phyloP scores from a whole-genome alignment of 169 alveolate genomes.

The Babesia caballi region DNA sequence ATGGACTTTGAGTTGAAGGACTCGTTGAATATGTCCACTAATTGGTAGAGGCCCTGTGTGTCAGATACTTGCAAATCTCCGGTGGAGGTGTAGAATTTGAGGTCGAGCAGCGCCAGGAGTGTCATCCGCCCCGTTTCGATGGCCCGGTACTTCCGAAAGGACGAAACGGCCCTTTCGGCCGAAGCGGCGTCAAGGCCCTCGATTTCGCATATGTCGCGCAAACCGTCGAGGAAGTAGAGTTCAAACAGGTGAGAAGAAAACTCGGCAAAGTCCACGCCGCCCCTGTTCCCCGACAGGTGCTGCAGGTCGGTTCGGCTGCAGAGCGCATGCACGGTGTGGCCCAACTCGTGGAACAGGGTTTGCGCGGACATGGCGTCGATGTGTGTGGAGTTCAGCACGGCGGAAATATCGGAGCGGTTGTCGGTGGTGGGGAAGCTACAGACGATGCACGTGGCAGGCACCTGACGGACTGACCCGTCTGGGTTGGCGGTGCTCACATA shows the following conservation, averaged over 20 bases:
- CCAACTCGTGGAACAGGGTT: conserved; percentile 75
- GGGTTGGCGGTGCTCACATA: background rate
- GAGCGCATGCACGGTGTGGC: conserved; percentile 76
- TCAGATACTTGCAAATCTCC: background rate
- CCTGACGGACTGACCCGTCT: conserved; percentile 45
- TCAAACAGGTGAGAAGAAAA: conserved; percentile 78
- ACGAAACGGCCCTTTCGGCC: background rate
- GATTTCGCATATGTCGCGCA: background rate
- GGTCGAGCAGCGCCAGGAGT: conserved; percentile 39
- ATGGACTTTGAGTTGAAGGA: background rate
- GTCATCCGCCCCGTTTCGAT: conserved; percentile 42
- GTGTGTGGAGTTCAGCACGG: conserved; percentile 8
- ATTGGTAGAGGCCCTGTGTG: background rate
- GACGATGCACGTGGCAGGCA: conserved; percentile 71
- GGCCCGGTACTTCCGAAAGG: conserved; percentile 33
- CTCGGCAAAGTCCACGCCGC: conserved; percentile 78
- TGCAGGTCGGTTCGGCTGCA: conserved; percentile 72
- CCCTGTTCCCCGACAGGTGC: conserved; percentile 78
- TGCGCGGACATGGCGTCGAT: conserved; percentile 56
- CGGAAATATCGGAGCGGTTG: background rate
- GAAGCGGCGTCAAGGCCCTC: conserved; percentile 26
- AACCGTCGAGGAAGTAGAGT: conserved; percentile 32
- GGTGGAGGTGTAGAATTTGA: background rate
- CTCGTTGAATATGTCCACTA: conserved; percentile 16
- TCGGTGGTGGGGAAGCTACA: conserved; percentile 53